Conservation (phyloP, 1,139 yeast species). For the Kodamaea derodonti region DNA sequence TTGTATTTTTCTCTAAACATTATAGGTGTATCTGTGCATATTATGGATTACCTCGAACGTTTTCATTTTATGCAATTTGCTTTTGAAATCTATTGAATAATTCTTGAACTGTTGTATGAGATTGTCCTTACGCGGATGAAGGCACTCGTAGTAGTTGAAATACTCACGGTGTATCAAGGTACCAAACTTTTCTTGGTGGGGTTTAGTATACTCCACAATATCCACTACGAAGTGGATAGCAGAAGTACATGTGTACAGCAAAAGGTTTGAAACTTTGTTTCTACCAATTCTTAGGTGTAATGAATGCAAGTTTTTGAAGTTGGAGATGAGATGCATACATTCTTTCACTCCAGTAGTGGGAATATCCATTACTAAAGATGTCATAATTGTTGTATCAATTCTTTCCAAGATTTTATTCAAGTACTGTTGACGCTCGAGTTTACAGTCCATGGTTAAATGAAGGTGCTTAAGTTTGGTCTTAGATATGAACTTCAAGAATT, state of each 20-base stretch:
- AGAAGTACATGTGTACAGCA: background rate
- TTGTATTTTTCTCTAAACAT: background rate
- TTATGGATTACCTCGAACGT: constrained; percentile 6
- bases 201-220: background rate
- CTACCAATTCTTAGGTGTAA: constrained; percentile 2
- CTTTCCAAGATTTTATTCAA: constrained; percentile 1
- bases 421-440: constrained; percentile 2
- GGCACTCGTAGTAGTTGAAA: constrained; percentile 7
- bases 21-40: constrained; percentile 1
- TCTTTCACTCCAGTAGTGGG: background rate
- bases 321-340: background rate
- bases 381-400: constrained; percentile 1
- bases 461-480: background rate
- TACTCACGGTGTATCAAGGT: constrained; percentile 8
- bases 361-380: background rate
- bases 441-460: constrained; percentile 1
- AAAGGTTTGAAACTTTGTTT: constrained; percentile 3
- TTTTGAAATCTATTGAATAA: constrained; percentile 8
- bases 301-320: constrained; percentile 1
- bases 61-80: constrained; percentile 1
- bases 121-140: constrained; percentile 2
- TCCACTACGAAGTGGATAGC: constrained; percentile 2
- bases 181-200: constrained; percentile 5
- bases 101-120: constrained; percentile 8
- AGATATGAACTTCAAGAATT: constrained; percentile 2